Evolutionary conservation across 179 eudicot species (phyloP), one percentile per base, ranked within the genome.

Genomic region (Silene coronaria): DNA sequence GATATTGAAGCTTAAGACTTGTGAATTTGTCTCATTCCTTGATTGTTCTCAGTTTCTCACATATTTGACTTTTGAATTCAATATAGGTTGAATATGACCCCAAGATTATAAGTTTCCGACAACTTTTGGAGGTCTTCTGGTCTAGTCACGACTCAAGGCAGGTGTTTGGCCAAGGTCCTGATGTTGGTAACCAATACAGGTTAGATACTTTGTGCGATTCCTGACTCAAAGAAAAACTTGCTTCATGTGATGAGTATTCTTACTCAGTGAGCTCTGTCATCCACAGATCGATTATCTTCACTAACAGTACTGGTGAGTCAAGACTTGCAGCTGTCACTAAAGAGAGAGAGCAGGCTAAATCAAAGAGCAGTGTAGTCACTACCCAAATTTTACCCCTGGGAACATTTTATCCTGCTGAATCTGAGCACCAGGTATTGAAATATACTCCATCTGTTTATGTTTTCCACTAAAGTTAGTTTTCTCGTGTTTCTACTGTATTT

Each of bases 111-210:
- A 89, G 74, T 84, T 96, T 77, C 79, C 86, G 89, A 77, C 89
- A 87, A 76, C 96, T 96, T 75, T 75, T 96, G 82, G 97, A 96
- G 80, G 97, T 96, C 38, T 96, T 96, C 70, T 96, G 99, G 99
- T 85, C 89, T 7, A 96, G 91, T 83, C 99, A 96, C 78, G 99
- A 96, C 81, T 89, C 97, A 57, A 90, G 99, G 83, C 99, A 96
- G 86, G 97, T 96, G 23, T 96, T 96, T 81, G 99, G 99, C 73
- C 99, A 96, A 81, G 99, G 99, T 80, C 99, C 99, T 74, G 99
- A 96, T 81, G 99, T 93, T 38, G 99, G 99, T 65, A 87, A 82
- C 78, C 99, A 96, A 74, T 96, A 96, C 88, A 89, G 99, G 99
- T 95, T 63, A 80, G 26, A 22, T 24, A 27, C 48, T 51, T 19